A percentile compares a stretch with the other conserved stretches of the same genome.
Conservation (phyloP, 768 basidiomycete species). For the Russula compacta region DNA sequence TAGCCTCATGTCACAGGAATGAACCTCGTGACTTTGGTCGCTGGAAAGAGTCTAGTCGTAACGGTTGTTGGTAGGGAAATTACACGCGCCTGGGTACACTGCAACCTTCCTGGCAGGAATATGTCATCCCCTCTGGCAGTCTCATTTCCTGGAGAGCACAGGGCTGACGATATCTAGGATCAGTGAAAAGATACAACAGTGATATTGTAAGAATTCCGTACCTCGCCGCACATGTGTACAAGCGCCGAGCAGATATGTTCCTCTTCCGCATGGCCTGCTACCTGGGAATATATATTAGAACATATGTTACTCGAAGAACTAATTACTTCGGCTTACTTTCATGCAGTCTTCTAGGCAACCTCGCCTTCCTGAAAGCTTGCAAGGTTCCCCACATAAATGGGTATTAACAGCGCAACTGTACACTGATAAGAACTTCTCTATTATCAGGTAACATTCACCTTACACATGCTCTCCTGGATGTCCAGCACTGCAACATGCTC, state of each 20-base stretch:
- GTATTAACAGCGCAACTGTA: conserved; percentile 41
- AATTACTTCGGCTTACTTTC: conserved; percentile 31
- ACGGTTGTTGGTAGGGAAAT: background rate
- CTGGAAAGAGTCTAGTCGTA: conserved; percentile 24
- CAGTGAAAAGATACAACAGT: background rate
- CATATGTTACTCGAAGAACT: background rate
- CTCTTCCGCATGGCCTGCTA: conserved; percentile 37
- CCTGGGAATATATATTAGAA: conserved; percentile 26
- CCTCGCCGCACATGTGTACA: conserved; percentile 49
- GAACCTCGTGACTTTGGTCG: conserved; percentile 35
- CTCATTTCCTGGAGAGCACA: conserved; percentile 13
- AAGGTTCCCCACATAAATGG: conserved; percentile 48
- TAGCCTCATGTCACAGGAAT: conserved; percentile 42
- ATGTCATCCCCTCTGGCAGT: background rate
- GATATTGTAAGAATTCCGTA: conserved; percentile 17
- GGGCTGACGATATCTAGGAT: conserved; percentile 3
- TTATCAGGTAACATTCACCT: conserved; percentile 14
- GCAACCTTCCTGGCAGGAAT: conserved; percentile 12
- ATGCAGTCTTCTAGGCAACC: conserved; percentile 47
- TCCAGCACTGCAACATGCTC: conserved; percentile 39
- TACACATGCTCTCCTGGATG: conserved; percentile 50
- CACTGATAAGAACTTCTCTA: background rate
- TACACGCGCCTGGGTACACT: conserved; percentile 7
- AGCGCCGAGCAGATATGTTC: conserved; percentile 47
- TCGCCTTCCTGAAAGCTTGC: conserved; percentile 35